Evolutionary conservation across 148 eudicot genomes (phyloP).

Genomic region (Pouteria glomerata): DNA sequence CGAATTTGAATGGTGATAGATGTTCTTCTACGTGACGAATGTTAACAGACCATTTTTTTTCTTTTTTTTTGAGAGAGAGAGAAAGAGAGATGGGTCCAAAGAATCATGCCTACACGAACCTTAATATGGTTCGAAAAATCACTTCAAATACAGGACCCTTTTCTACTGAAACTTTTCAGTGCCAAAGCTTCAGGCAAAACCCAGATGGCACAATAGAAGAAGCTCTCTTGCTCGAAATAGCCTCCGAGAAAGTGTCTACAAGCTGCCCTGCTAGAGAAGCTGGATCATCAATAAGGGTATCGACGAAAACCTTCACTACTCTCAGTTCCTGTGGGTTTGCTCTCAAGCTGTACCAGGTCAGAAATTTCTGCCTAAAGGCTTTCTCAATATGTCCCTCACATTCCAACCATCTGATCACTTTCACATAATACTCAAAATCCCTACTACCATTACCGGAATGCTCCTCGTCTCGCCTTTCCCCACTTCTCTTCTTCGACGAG

Average conservation of each 20-base stretch:
- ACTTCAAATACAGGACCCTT: conserved; percentile 1
- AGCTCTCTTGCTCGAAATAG: conserved; percentile 50
- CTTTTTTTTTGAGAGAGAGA: not conserved
- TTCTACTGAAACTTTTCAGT: conserved; percentile 23
- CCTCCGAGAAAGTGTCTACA: conserved; percentile 61
- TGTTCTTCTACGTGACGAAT: not conserved
- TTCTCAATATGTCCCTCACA: conserved; percentile 67
- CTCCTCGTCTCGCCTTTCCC: conserved; percentile 33
- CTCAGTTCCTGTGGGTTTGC: conserved; percentile 66
- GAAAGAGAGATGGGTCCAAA: too few species aligned
- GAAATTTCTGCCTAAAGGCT: conserved; percentile 63
- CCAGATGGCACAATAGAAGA: conserved; percentile 42
- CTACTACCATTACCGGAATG: conserved; percentile 25
- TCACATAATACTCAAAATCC: conserved; percentile 59
- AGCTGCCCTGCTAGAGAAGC: conserved; percentile 78
- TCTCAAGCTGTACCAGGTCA: conserved; percentile 84
- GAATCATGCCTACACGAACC: not conserved
- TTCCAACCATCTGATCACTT: conserved; percentile 67
- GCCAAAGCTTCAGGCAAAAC: conserved; percentile 84
- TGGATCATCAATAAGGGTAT: conserved; percentile 60
- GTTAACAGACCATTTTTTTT: not conserved
- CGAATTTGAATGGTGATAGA: not conserved
- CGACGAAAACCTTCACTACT: conserved; percentile 71
- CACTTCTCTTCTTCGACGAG: conserved; percentile 44
- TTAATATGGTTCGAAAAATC: not conserved